Conservation (phyloP, 176 grass and related monocot species). For the Chloris gayana region DNA sequence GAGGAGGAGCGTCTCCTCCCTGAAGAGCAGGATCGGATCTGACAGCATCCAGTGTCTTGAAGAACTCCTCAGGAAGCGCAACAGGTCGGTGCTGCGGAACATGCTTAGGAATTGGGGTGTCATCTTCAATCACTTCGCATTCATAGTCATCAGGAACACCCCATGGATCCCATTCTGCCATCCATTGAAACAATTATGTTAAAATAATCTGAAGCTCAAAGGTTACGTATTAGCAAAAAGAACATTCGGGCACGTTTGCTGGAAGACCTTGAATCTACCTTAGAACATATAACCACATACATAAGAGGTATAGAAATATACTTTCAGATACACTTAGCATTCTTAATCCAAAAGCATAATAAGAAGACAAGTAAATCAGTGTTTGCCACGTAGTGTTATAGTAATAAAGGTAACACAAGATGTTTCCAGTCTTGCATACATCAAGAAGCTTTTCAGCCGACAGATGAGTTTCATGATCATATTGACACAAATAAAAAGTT, state of each 20-base stretch:
- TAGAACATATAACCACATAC: background rate
- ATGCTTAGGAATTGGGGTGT: constrained; percentile 92
- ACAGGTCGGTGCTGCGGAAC: constrained; percentile 81
- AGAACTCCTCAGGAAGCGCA: constrained; percentile 85
- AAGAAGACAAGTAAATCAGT: constrained; percentile 9
- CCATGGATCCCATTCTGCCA: constrained; percentile 97
- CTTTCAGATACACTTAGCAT: background rate
- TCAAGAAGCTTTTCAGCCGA: constrained; percentile 4
- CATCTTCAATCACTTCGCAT: constrained; percentile 91
- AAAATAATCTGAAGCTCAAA: constrained; percentile 9
- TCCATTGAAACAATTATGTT: constrained; percentile 19
- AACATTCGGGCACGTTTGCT: background rate
- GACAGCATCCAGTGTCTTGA: constrained; percentile 72
- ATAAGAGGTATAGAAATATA: background rate
- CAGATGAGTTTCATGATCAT: background rate
- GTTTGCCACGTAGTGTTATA: background rate
- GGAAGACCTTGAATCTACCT: background rate
- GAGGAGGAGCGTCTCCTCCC: constrained; percentile 52
- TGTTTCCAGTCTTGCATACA: background rate
- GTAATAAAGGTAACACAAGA: background rate
- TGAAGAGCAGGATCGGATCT: constrained; percentile 57
- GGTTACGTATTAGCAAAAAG: background rate
- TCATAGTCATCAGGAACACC: constrained; percentile 93
- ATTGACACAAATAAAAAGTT: background rate
- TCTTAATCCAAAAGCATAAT: background rate